A percentile compares a stretch with the other conserved stretches of the same genome.
Conservation (phyloP, 495 filamentous ascomycete genomes). For the Cenococcum geophilum region DNA sequence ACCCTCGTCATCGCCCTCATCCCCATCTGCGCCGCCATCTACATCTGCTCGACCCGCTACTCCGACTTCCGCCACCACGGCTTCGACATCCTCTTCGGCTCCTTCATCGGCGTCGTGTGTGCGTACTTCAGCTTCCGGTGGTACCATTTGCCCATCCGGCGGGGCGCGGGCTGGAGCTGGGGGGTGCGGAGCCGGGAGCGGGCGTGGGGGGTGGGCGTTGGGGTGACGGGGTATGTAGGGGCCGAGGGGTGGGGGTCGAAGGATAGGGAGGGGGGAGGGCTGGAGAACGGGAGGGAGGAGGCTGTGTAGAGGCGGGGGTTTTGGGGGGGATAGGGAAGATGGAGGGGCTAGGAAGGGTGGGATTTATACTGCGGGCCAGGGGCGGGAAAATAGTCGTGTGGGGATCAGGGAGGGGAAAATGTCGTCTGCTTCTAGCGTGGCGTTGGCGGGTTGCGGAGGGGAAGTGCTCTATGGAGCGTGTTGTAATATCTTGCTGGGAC, state of each 20-base stretch:
- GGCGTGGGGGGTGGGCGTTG: constrained; percentile 41
- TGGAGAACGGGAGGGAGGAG: neutral
- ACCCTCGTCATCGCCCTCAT: constrained; percentile 52
- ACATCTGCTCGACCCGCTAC: constrained; percentile 58
- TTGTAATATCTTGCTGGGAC: too few relatives aligned
- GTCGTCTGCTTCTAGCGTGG: too few relatives aligned
- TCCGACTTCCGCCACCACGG: constrained; percentile 58
- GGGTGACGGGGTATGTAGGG: constrained; percentile 37
- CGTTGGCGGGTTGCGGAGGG: too few relatives aligned
- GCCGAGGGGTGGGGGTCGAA: constrained; percentile 32
- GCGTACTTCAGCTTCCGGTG: constrained; percentile 55
- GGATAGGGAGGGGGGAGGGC: neutral
- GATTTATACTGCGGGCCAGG: too few relatives aligned
- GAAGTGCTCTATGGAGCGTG: too few relatives aligned
- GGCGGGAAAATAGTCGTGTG: too few relatives aligned
- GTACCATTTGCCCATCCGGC: constrained; percentile 45
- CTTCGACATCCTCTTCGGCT: constrained; percentile 59
- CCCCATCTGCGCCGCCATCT: constrained; percentile 53
- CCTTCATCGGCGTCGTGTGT: constrained; percentile 49
- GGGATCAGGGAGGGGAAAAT: too few relatives aligned
- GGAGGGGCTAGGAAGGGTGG: too few relatives aligned
- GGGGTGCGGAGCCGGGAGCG: constrained; percentile 34
- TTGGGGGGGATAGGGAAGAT: too few relatives aligned
- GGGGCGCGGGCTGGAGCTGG: constrained; percentile 39
- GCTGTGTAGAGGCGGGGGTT: neutral